Percentiles rank a stretch among this genome's conserved stretches.
Evolutionary conservation across 805 yeast genomes (phyloP).

Genomic region (Sungouiella thailandica): DNA sequence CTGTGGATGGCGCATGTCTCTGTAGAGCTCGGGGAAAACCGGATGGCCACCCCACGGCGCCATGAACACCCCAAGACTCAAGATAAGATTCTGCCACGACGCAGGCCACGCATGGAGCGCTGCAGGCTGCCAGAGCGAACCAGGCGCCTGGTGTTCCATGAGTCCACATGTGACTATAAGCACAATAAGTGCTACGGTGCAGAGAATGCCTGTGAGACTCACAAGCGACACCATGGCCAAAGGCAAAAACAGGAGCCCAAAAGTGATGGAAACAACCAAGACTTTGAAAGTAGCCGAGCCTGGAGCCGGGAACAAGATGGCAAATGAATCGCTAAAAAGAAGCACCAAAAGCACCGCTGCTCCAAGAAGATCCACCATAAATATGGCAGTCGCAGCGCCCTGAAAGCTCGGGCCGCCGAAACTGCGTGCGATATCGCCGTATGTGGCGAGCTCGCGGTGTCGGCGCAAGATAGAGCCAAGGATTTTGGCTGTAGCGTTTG

Average conservation of each 20-base stretch:
- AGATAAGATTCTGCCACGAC: conserved; percentile 30
- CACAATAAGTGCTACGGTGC: conserved; percentile 47
- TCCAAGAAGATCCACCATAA: conserved; percentile 55
- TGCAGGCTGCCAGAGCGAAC: conserved; percentile 49
- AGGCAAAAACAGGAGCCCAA: conserved; percentile 50
- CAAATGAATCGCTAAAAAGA: conserved; percentile 57
- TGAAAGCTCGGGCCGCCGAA: conserved; percentile 59
- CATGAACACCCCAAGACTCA: conserved; percentile 60
- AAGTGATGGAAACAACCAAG: conserved; percentile 32
- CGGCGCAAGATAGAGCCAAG: conserved; percentile 72
- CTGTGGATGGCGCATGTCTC: conserved; percentile 69
- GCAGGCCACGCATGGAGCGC: conserved; percentile 32
- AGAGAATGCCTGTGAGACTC: conserved; percentile 52
- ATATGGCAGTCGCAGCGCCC: conserved; percentile 41
- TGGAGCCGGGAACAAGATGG: conserved; percentile 19
- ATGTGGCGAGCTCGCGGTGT: conserved; percentile 75
- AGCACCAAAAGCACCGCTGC: conserved; percentile 56
- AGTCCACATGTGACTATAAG: conserved; percentile 46
- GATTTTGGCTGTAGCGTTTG: conserved; percentile 50
- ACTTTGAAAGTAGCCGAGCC: conserved; percentile 23
- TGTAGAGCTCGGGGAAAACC: conserved; percentile 69
- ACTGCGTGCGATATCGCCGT: conserved; percentile 85
- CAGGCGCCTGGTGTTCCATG: conserved; percentile 39
- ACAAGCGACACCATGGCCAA: conserved; percentile 50
- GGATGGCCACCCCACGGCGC: conserved; percentile 88